Base-by-base conservation (phyloP, 331 rosid species). In the Acacia pycnantha region DNA sequence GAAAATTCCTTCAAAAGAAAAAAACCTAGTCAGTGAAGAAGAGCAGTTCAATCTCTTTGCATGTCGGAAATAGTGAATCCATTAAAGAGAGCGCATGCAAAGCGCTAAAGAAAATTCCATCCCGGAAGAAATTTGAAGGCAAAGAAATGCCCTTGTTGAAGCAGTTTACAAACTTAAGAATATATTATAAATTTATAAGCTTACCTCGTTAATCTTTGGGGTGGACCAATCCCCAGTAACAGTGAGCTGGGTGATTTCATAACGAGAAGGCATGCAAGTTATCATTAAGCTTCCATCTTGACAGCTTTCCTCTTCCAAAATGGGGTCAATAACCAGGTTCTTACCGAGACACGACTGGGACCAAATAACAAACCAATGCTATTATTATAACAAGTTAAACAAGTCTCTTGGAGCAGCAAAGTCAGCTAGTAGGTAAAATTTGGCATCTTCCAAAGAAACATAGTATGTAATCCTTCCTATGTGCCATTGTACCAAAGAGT, bases 201-300 rank as follows among this genome's bases (percentile, higher is more conserved):
- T 51, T 79, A 96, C 99, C 99, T 96, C 95, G 1, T 87, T 87
- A 80, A 96, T 75, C 85, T 94, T 96, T 66, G 98, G 83, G 70
- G 95, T 83, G 78, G 98, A 94, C 99, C 99, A 96, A 81, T 93
- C 98, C 74, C 99, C 99, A 0, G 97, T 92, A 74, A 95, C 83
- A 19, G 92, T 88, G 61, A 95, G 92, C 78, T 96, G 99, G 87
- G 98, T 96, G 81, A 96, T 89, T 90, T 96, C 99, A 11, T 92
- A 92, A 67, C 95, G 97, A 73, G 97, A 90, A 64, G 98, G 97
- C 97, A 96, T 94, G 89, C 94, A 92, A 40, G 98, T 82, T 58
- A 96, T 90, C 94, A 87, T 87, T 76, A 96, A 50, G 83, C 94
- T 90, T 90, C 99, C 99, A 73, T 96, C 99, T 90, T 96, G 95